phyloP scores from a whole-genome alignment of 352 stramenopile species.

The Phytophthora colocasiae region DNA sequence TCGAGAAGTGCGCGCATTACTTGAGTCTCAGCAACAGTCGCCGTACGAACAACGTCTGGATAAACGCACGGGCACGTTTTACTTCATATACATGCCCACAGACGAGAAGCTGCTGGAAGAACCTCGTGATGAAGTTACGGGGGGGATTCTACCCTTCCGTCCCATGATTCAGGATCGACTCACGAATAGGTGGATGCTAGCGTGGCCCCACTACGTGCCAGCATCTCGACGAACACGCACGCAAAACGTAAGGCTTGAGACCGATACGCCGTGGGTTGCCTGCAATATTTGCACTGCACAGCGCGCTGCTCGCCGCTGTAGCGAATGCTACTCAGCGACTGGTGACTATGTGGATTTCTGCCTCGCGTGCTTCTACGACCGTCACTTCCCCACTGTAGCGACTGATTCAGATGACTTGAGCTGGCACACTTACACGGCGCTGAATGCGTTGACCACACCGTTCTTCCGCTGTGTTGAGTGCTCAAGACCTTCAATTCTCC shows the following conservation, averaged over 20 bases:
- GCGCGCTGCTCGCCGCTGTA: slow-evolving; percentile 66
- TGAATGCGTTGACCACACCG: slow-evolving; percentile 44
- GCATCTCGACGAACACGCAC: slow-evolving; percentile 26
- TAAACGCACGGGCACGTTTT: slow-evolving; percentile 58
- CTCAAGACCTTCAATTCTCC: slow-evolving; percentile 57
- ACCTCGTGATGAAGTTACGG: slow-evolving; percentile 57
- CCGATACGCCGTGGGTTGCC: slow-evolving; percentile 28
- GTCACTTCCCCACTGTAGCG: slow-evolving; percentile 41
- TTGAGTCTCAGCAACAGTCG: slow-evolving; percentile 69
- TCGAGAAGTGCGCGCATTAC: slow-evolving; percentile 40
- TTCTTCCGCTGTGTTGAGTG: slow-evolving; percentile 83
- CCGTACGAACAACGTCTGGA: slow-evolving; percentile 78
- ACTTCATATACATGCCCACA: slow-evolving; percentile 73
- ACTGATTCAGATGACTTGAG: slow-evolving; percentile 33
- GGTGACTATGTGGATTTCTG: slow-evolving; percentile 83
- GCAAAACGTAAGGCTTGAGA: slow-evolving; percentile 5
- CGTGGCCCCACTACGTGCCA: slow-evolving; percentile 64
- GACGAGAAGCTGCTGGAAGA: slow-evolving; percentile 68
- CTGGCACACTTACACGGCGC: slow-evolving; percentile 69
- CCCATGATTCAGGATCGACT: slow-evolving; percentile 78
- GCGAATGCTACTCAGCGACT: slow-evolving; percentile 63
- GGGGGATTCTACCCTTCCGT: slow-evolving; percentile 60
- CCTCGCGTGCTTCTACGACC: slow-evolving; percentile 76
- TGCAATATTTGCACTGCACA: slow-evolving; percentile 71
- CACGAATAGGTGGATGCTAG: slow-evolving; percentile 74